A percentile compares a stretch with the other conserved stretches of the same genome.
Conservation (phyloP, 495 filamentous ascomycete species). For the Lasiosphaeria ovina region DNA sequence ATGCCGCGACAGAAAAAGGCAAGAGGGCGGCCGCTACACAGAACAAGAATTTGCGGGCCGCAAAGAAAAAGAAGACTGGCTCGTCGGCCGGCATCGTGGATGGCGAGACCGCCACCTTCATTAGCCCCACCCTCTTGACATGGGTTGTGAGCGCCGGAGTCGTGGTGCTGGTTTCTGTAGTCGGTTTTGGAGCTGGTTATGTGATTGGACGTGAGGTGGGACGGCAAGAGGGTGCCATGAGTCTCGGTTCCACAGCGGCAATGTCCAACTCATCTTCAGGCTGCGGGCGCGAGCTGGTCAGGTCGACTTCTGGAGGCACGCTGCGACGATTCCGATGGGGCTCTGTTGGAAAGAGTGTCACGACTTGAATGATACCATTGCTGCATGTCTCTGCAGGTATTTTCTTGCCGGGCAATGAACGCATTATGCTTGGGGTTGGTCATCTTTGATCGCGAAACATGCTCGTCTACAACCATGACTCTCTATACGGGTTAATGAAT, state of each 20-base stretch:
- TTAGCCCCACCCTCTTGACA: slow-evolving; percentile 76
- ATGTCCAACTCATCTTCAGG: slow-evolving; percentile 41
- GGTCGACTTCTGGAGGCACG: slow-evolving; percentile 35
- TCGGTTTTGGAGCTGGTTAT: slow-evolving; percentile 92
- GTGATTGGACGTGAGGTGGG: slow-evolving; percentile 83
- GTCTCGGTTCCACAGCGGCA: slow-evolving; percentile 38
- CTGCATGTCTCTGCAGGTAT: no score
- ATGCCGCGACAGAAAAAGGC: slow-evolving; percentile 46
- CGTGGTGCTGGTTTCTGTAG: slow-evolving; percentile 83
- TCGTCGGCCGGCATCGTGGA: slow-evolving; percentile 16
- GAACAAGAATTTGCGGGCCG: slow-evolving; percentile 37
- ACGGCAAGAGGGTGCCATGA: slow-evolving; percentile 53
- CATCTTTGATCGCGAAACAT: no score
- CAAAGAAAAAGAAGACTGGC: slow-evolving; percentile 55
- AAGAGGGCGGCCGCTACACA: slow-evolving; percentile 50
- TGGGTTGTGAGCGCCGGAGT: slow-evolving; percentile 93
- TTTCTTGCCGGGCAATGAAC: no score
- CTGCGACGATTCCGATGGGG: slow-evolving; percentile 50
- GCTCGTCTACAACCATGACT: no score
- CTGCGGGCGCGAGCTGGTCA: slow-evolving; percentile 45
- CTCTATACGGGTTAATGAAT: no score
- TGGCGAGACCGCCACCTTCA: slow-evolving; percentile 22
- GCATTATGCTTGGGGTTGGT: no score
- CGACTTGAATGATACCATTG: slow-evolving; percentile 23
- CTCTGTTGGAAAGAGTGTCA: slow-evolving; percentile 39